Evolutionary conservation across 164 flowering plant genomes (phyloP).

Genomic region (Magnolia changhungtana): DNA sequence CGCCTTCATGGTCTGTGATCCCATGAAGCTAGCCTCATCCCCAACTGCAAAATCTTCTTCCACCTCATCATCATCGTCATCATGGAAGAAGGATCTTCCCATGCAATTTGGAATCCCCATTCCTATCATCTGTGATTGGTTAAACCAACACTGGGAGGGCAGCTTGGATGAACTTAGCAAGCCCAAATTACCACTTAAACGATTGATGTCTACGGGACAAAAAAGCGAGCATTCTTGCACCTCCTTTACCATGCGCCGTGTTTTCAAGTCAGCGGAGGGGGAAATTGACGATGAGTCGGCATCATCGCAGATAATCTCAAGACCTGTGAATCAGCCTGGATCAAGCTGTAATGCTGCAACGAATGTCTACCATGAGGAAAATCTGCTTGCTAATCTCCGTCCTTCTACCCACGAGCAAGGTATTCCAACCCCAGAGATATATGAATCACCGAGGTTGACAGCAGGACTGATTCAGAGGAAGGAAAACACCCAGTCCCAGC

Average conservation of each 20-base stretch:
- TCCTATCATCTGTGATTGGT: constrained; percentile 89
- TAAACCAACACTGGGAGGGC: constrained; percentile 97
- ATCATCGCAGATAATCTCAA: constrained; percentile 46
- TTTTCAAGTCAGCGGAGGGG: constrained; percentile 70
- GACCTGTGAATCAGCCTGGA: constrained; percentile 38
- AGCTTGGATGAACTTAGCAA: constrained; percentile 88
- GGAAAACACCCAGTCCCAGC: constrained; percentile 52
- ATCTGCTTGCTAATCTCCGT: constrained; percentile 19
- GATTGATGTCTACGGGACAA: constrained; percentile 84
- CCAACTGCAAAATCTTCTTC: constrained; percentile 77
- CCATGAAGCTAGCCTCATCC: constrained; percentile 97
- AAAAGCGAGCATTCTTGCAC: constrained; percentile 85
- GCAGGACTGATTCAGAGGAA: constrained; percentile 45
- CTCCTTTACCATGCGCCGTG: constrained; percentile 71
- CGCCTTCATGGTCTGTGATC: constrained; percentile 98
- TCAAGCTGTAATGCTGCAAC: constrained; percentile 38
- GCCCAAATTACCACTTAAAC: constrained; percentile 75
- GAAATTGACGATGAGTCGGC: constrained; percentile 53
- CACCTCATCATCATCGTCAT: constrained; percentile 66
- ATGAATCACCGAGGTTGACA: constrained; percentile 70
- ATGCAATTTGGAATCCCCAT: constrained; percentile 96
- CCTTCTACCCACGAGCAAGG: constrained; percentile 56
- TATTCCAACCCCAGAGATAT: constrained; percentile 89
- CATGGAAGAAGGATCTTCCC: constrained; percentile 73
- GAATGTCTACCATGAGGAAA: constrained; percentile 37